Conservation (phyloP, 2,329 filamentous ascomycete species). For the Blastomyces gilchristii region DNA sequence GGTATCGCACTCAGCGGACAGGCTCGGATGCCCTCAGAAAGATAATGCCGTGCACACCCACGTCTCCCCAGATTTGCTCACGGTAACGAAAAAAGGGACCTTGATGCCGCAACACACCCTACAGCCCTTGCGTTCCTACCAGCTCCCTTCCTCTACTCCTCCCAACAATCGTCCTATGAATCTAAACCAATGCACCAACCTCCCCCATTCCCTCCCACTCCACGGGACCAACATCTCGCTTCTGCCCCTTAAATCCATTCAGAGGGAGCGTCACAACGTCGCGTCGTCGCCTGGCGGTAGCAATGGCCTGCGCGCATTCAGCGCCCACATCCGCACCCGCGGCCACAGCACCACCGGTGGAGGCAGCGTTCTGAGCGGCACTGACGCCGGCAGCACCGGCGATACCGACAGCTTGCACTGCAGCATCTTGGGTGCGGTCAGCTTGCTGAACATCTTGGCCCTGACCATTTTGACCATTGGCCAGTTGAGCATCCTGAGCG, state of each 20-base stretch:
- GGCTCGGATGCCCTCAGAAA: background rate
- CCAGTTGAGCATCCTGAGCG: background rate
- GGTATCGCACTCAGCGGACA: background rate
- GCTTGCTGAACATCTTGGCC: background rate
- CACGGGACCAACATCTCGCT: background rate
- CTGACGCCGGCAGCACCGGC: background rate
- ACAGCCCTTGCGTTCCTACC: background rate
- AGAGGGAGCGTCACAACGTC: background rate
- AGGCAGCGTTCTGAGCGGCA: background rate
- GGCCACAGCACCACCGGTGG: background rate
- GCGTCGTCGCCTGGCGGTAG: background rate
- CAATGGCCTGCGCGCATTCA: background rate
- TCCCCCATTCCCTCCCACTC: background rate
- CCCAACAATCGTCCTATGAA: background rate
- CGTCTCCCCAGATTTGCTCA: background rate
- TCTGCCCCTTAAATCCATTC: background rate
- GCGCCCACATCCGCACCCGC: background rate
- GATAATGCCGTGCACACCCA: background rate
- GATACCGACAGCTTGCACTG: background rate
- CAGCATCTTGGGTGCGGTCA: background rate
- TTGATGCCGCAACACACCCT: background rate
- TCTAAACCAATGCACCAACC: background rate
- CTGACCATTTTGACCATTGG: background rate
- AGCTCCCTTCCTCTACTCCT: background rate
- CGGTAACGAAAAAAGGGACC: background rate